Percentiles rank a stretch among this genome's conserved stretches.
These are phyloP conservation scores for Kitagawia praeruptora DNA, from an alignment of 129 eudicot species.

Conservation along the genomic window DNA sequence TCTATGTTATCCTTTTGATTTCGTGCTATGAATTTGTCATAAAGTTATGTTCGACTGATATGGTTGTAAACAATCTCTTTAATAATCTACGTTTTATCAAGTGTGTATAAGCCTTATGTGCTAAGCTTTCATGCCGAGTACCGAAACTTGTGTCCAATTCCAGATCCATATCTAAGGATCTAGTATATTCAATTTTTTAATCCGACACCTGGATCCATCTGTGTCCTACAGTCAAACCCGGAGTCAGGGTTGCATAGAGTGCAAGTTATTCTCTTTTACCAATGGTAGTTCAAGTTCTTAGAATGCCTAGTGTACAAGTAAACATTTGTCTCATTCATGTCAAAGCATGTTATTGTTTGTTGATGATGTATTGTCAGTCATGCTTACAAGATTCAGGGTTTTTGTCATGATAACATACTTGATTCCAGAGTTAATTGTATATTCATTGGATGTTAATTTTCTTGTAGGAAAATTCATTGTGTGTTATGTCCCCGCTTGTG, in stretches of 20 bases:
- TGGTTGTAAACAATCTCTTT: too few relatives aligned
- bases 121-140: background rate
- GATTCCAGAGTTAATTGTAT: background rate
- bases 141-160: background rate
- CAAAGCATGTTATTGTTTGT: background rate
- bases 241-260: background rate
- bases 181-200: background rate
- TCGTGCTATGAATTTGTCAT: background rate
- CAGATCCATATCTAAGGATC: background rate
- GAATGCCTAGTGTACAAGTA: background rate
- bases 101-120: background rate
- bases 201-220: background rate
- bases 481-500: conserved; percentile 64
- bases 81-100: too few relatives aligned
- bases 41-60: too few relatives aligned
- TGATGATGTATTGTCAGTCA: background rate
- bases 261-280: background rate
- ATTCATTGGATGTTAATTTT: background rate
- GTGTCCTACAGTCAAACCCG: background rate
- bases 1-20: background rate
- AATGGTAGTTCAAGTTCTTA: background rate
- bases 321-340: background rate
- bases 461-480: conserved; percentile 70
- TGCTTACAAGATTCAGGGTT: background rate
- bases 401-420: background rate